Evolutionary conservation across 352 stramenopile genomes (phyloP), one percentile per base, ranked within the genome.

Genomic region (Globisporangium camurandrum): DNA sequence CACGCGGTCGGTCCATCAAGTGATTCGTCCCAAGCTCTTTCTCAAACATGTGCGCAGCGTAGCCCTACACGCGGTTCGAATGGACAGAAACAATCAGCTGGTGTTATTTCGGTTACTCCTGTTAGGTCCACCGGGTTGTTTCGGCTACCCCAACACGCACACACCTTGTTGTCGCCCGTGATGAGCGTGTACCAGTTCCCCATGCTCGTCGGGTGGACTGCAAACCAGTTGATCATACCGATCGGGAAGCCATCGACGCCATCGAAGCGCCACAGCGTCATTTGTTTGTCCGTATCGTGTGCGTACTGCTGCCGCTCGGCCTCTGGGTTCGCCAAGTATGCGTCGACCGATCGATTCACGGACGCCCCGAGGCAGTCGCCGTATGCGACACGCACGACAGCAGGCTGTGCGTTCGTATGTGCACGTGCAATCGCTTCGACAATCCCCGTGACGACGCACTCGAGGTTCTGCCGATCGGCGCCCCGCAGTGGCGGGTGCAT

Each of bases 191-290:
- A 97, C 69, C 82, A 96, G 45, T 87, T 95, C 47, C 89, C 91
- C 86, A 97, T 95, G 60, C 76, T 95, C 23, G 91, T 97, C 19
- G 85, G 85, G 51, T 97, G 91, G 23, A 97, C 88, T 6, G 88
- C 81, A 60, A 97, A 97, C 81, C 89, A 97, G 57, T 96, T 97
- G 59, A 97, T 80, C 69, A 95, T 88, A 39, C 86, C 88, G 49
- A 96, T 88, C 1, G 77, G 75, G 36, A 67, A 92, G 4, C 75
- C 85, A 28, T 94, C 80, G 36, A 82, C 57, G 17, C 77, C 79
- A n/a, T 92, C 77, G 19, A 97, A 71, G 3, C 81, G 67, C 67
- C 95, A 90, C 2, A 97, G 61, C 17, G 84, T 86, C 87, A 97
- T 96, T 42, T 89, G 83, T 54, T 96, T 96, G 68, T 97, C 90